Evolutionary conservation across 495 filamentous ascomycete genomes (phyloP).

Genomic region (Usnea hakonensis): DNA sequence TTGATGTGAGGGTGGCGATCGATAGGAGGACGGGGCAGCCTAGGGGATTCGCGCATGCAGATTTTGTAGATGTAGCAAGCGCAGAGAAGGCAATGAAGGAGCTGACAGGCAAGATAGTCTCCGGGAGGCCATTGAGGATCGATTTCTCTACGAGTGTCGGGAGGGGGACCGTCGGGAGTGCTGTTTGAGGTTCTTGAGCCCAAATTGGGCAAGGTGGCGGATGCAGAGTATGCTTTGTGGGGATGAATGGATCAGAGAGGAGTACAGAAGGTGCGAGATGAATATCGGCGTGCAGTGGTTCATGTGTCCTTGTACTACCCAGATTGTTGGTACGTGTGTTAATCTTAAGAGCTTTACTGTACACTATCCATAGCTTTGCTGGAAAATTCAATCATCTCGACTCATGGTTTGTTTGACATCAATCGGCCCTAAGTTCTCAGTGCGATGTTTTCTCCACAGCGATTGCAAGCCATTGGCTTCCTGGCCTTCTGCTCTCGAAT

Average conservation of each 20-base stretch:
- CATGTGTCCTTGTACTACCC: conserved; percentile 5
- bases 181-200: neutral
- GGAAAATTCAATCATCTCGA: conserved; percentile 14
- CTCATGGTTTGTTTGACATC: neutral
- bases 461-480: neutral
- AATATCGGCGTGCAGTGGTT: neutral
- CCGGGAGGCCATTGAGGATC: conserved; percentile 58
- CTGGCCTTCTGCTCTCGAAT: neutral
- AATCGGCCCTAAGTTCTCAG: neutral
- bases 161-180: conserved; percentile 1
- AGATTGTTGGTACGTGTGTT: conserved; percentile 1
- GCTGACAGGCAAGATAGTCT: conserved; percentile 50
- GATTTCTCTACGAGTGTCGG: conserved; percentile 46
- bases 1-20: conserved; percentile 81
- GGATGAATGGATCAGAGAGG: neutral
- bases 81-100: conserved; percentile 51
- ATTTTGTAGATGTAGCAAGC: conserved; percentile 61
- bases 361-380: conserved; percentile 8
- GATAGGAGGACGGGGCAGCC: conserved; percentile 82
- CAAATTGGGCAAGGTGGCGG: neutral
- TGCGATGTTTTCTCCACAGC: neutral
- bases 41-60: conserved; percentile 82
- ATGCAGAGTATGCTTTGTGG: neutral
- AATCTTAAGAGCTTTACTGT: conserved; percentile 4
- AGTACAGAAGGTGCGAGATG: neutral